phyloP scores from a whole-genome alignment of 139 green algal species.

The Chlorella sp. region DNA sequence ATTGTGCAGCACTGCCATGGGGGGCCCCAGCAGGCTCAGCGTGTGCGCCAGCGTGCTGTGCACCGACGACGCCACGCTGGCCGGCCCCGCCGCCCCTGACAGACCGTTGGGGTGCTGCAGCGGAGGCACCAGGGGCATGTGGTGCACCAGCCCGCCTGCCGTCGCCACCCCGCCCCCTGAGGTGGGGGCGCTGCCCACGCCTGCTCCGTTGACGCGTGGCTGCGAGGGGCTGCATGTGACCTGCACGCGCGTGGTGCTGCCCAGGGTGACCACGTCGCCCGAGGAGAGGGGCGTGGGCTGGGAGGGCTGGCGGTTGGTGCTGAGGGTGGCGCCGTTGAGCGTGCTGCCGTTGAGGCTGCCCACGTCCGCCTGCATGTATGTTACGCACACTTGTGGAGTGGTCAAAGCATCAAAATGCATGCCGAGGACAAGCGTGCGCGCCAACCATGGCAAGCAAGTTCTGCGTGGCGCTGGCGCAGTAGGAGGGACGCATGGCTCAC shows the following conservation, averaged over 20 bases:
- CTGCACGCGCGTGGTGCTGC: conserved; percentile 9
- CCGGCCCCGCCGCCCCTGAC: no score
- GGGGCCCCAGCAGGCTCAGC: neutral
- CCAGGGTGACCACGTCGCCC: conserved; percentile 25
- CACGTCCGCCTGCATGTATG: conserved; percentile 44
- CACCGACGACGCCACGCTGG: neutral
- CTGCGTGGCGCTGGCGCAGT: no score
- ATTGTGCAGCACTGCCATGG: neutral
- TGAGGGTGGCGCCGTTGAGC: conserved; percentile 56
- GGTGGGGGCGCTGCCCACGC: no score
- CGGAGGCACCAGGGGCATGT: neutral
- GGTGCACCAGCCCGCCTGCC: neutral
- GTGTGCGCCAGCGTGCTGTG: neutral
- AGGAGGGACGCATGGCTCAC: conserved; percentile 17
- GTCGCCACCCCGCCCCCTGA: neutral
- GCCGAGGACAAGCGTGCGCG: no score
- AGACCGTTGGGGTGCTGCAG: neutral
- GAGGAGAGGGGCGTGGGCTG: conserved; percentile 9
- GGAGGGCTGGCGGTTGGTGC: conserved; percentile 40
- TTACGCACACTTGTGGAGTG: no score
- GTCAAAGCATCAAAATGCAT: no score
- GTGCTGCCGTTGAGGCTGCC: conserved; percentile 73
- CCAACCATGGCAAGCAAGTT: no score
- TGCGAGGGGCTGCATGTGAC: neutral
- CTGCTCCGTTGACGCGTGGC: neutral